phyloP scores from a whole-genome alignment of 768 basidiomycete genomes.

The Austroboletus festivus region DNA sequence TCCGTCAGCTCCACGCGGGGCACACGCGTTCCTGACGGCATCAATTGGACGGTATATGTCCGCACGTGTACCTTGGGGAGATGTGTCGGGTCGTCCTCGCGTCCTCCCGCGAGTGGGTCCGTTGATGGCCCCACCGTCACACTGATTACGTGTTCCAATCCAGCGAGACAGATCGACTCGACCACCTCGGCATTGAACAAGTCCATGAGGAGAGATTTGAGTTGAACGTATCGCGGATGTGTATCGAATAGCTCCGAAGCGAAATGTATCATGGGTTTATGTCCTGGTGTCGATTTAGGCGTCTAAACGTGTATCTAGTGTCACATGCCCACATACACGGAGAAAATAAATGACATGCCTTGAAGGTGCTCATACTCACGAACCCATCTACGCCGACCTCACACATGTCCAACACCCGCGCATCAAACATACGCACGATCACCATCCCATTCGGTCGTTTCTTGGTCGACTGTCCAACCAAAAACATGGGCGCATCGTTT shows the following conservation, averaged over 20 bases:
- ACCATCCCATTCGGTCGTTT: constrained; percentile 88
- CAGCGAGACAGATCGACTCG: constrained; percentile 78
- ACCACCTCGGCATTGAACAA: constrained; percentile 89
- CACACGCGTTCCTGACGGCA: constrained; percentile 72
- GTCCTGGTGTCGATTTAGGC: constrained; percentile 83
- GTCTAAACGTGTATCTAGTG: constrained; percentile 44
- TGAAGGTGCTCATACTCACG: constrained; percentile 76
- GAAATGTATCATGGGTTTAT: constrained; percentile 93
- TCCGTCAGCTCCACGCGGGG: constrained; percentile 81
- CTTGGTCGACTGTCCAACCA: constrained; percentile 89
- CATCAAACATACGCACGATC: constrained; percentile 84
- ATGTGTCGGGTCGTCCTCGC: constrained; percentile 38
- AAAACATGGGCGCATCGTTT: constrained; percentile 91
- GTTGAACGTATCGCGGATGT: constrained; percentile 86
- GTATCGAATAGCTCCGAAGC: constrained; percentile 93
- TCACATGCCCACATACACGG: not conserved
- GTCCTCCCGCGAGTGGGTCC: constrained; percentile 2
- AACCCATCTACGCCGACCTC: constrained; percentile 88
- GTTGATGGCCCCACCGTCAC: constrained; percentile 70
- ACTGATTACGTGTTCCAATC: constrained; percentile 86
- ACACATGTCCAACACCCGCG: constrained; percentile 87
- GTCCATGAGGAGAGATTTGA: constrained; percentile 88
- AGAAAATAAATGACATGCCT: constrained; percentile 44
- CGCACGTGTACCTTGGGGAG: constrained; percentile 89
- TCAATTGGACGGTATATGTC: constrained; percentile 73